Evolutionary conservation across 2,329 filamentous ascomycete genomes (phyloP).

Genomic region (Zymoseptoria ardabiliae): DNA sequence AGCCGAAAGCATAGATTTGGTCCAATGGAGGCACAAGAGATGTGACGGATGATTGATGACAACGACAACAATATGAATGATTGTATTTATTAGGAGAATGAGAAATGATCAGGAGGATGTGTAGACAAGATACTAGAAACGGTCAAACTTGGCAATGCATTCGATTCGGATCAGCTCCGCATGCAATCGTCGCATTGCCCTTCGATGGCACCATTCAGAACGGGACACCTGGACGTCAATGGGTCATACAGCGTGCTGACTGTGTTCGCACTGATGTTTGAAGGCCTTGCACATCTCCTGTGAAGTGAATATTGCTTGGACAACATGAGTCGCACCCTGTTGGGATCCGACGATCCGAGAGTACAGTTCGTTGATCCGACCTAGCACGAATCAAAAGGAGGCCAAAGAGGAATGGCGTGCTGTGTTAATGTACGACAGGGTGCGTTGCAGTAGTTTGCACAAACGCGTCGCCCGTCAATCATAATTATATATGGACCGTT

Average conservation of each 20-base stretch:
- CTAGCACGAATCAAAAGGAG: not conserved
- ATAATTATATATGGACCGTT: not conserved
- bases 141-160: not conserved
- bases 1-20: conserved; percentile 24
- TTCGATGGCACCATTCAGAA: not conserved
- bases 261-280: not conserved
- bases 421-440: not conserved
- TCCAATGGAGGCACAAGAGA: not conserved
- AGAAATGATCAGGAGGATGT: not conserved
- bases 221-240: not conserved
- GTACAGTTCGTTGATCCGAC: not conserved
- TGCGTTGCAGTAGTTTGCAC: not conserved
- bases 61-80: not conserved
- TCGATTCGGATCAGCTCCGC: not conserved
- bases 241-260: not conserved
- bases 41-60: not conserved
- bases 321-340: not conserved
- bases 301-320: not conserved
- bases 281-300: not conserved
- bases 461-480: not conserved
- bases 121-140: not conserved
- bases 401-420: not conserved
- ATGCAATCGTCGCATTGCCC: not conserved
- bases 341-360: not conserved
- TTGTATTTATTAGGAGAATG: not conserved